phyloP scores from a whole-genome alignment of 768 basidiomycete species.

The Trametes sanguinea region DNA sequence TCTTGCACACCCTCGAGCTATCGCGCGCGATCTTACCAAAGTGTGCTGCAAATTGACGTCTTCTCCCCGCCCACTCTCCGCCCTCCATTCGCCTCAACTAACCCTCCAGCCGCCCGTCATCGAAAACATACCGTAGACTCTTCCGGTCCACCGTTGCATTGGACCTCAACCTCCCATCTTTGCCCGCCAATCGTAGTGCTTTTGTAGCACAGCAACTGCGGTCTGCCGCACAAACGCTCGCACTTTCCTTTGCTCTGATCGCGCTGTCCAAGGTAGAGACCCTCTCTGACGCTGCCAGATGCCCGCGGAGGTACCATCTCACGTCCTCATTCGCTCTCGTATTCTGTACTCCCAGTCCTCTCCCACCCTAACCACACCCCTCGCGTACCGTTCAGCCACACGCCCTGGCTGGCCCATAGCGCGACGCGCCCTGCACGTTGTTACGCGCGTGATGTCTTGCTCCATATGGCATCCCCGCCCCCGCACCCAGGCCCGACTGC shows the following conservation, averaged over 20 bases:
- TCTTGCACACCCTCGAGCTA: no score
- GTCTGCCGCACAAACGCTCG: not conserved
- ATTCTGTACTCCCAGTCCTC: not conserved
- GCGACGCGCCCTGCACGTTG: not conserved
- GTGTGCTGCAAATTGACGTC: not conserved
- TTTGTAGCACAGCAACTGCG: constrained; percentile 1
- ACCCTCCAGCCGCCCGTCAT: not conserved
- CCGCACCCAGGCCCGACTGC: not conserved
- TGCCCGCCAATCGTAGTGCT: not conserved
- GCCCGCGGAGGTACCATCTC: not conserved
- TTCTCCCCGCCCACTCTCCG: not conserved
- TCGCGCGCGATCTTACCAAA: not conserved
- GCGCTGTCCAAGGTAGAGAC: no score
- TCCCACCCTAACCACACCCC: not conserved
- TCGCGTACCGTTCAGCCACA: not conserved
- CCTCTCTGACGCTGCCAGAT: not conserved
- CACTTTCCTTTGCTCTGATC: not conserved
- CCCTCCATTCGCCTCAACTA: not conserved
- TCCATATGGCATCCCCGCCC: constrained; percentile 11
- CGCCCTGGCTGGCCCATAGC: not conserved
- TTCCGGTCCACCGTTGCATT: not conserved
- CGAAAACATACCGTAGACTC: no score
- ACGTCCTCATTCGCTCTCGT: not conserved
- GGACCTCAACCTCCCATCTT: not conserved
- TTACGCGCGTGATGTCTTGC: constrained; percentile 3